Base-by-base conservation (phyloP, 495 filamentous ascomycete species). In the Trichoderma asperelloides region DNA sequence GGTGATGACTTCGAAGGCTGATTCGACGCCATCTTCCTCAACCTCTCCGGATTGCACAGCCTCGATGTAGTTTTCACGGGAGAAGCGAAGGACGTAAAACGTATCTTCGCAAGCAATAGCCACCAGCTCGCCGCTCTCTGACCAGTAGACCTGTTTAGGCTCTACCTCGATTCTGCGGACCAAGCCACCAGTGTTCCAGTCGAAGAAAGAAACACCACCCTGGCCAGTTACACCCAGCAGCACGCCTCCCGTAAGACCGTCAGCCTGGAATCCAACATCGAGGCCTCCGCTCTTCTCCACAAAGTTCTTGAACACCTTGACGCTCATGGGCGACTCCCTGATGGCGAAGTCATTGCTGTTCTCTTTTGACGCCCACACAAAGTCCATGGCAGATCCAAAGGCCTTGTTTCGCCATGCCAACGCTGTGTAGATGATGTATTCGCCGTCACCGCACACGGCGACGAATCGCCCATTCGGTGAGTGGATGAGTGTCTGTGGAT, bases 291-390 rank as follows among this genome's bases (percentile, higher is more conserved):
- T 81, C 74, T 94, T 93, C 74, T 98, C 94, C 72, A 96, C 91
- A 79, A 99, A 98, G 75, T 98, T 98, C 76, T 92, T 92, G 83
- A 92, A 98, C 33, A 97, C 88, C 81, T 96, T 96, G 71, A 99
- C 91, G 74, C 91, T 96, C 27, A 91, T 95, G 7, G 89, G 75
- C 12, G 92, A 97, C 76, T 98, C 95, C 21, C 95, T 87, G 71
- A 99, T 98, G 49, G 95, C 95, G 70, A 95, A 98, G 72, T 99
- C 96, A 76, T 97, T 98, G 76, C 92, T 96, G 79, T 98, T 96
- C 60, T 97, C 96, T 77, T 97, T 97, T 23, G 91, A 90, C 2
- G 91, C 96, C 95, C 95, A 99, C 16, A 91, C 92, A 74, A 99
- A 99, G 76, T 99, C 95, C 43, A 97, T 80, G 13, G 93, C 95